Evolutionary conservation across 495 filamentous ascomycete genomes (phyloP).

Genomic region (Trichoderma orchidacearum): DNA sequence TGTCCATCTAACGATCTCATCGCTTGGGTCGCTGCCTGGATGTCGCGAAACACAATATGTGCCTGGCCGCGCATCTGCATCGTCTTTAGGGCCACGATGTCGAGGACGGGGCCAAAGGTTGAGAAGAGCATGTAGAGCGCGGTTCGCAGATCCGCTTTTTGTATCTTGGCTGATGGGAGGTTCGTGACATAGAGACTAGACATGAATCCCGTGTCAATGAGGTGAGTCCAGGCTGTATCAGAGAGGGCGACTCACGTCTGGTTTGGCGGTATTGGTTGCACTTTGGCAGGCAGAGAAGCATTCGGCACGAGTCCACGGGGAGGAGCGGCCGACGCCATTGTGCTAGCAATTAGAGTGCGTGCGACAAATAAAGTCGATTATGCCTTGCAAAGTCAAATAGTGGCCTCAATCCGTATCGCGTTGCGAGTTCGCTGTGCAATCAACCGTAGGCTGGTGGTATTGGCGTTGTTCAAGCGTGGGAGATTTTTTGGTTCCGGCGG

Average conservation of each 20-base stretch:
- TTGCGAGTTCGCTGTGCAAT: not conserved
- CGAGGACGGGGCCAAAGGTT: slow-evolving; percentile 84
- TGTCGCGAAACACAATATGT: slow-evolving; percentile 80
- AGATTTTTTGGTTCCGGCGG: not conserved
- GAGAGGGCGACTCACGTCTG: slow-evolving; percentile 48
- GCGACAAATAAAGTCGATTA: not conserved
- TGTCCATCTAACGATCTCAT: slow-evolving; percentile 79
- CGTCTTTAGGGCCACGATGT: slow-evolving; percentile 83
- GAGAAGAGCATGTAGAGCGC: slow-evolving; percentile 87
- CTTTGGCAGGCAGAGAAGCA: slow-evolving; percentile 21
- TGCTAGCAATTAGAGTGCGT: not conserved
- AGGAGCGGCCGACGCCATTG: slow-evolving; percentile 19
- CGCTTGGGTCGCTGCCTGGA: slow-evolving; percentile 76
- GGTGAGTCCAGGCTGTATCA: too few relatives aligned
- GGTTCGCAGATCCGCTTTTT: slow-evolving; percentile 69
- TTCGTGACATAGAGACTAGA: slow-evolving; percentile 75
- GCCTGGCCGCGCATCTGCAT: slow-evolving; percentile 90
- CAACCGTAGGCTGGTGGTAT: not conserved
- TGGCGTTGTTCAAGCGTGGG: not conserved
- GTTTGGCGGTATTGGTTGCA: slow-evolving; percentile 41
- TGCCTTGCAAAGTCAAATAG: not conserved
- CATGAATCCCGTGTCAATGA: not conserved
- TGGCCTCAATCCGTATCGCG: not conserved
- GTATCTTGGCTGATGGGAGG: slow-evolving; percentile 67
- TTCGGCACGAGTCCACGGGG: slow-evolving; percentile 13